phyloP scores from a whole-genome alignment of 305 asterid genomes.

The Euphrasia arctica region DNA sequence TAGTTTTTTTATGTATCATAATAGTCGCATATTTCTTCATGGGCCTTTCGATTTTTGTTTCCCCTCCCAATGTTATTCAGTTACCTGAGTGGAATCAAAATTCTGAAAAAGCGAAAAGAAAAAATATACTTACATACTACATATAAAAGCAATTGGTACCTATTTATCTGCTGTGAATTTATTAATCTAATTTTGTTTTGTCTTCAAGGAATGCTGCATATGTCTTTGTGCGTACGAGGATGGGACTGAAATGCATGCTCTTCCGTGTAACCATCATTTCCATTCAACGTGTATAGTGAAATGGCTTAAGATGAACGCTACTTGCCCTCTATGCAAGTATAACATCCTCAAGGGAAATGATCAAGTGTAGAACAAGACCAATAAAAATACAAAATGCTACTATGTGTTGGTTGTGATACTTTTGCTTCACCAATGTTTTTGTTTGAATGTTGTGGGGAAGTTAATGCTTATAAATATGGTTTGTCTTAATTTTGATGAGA shows the following conservation, averaged over 20 bases:
- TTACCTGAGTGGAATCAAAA: neutral
- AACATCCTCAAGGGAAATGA: conserved; percentile 91
- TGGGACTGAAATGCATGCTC: conserved; percentile 71
- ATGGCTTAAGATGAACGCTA: conserved; percentile 98
- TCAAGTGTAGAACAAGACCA: conserved; percentile 42
- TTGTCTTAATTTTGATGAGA: neutral
- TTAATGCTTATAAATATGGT: neutral
- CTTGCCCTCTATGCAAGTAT: conserved; percentile 95
- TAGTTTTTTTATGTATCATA: no score
- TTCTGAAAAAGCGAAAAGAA: neutral
- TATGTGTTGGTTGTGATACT: neutral
- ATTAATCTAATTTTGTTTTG: conserved; percentile 1
- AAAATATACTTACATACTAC: neutral
- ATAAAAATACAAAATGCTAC: neutral
- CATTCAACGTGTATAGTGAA: conserved; percentile 75
- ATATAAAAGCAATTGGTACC: no score
- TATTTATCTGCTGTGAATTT: neutral
- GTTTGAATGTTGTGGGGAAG: neutral
- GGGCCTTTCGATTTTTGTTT: neutral
- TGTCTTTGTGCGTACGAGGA: conserved; percentile 81
- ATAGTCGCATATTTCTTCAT: neutral
- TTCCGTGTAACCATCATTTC: conserved; percentile 82
- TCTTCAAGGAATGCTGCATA: conserved; percentile 86
- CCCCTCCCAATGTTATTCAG: neutral
- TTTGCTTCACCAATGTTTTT: conserved; percentile 1